Percentiles rank a stretch among this genome's conserved stretches.
Evolutionary conservation across 2,329 filamentous ascomycete genomes (phyloP).

Genomic region (Penicillium capsulatum): DNA sequence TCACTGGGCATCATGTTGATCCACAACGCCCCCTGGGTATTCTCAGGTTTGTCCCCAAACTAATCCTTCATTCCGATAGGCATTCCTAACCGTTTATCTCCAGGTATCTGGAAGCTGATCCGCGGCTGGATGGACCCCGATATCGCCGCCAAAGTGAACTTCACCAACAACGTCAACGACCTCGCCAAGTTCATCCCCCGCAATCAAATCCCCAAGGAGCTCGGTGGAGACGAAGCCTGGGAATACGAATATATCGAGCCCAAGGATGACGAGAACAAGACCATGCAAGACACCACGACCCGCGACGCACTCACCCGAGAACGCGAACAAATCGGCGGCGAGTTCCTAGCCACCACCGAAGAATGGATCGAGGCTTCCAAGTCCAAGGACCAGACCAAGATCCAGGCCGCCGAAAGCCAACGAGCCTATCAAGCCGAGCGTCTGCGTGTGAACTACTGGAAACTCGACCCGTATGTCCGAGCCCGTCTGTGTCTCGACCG

Average conservation of each 20-base stretch:
- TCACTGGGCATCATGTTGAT: constrained; percentile 80
- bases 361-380: constrained; percentile 63
- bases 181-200: constrained; percentile 68
- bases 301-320: constrained; percentile 59
- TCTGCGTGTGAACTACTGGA: constrained; percentile 77
- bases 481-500: constrained; percentile 78
- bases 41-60: constrained; percentile 61
- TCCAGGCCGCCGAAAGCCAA: constrained; percentile 50
- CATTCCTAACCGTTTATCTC: not conserved
- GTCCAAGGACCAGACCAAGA: constrained; percentile 41
- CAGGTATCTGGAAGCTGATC: constrained; percentile 89
- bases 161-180: constrained; percentile 74
- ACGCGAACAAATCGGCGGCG: constrained; percentile 61
- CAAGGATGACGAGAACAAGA: constrained; percentile 65
- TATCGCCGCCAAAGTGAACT: constrained; percentile 87
- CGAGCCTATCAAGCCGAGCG: constrained; percentile 60
- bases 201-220: constrained; percentile 67
- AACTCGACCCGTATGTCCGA: constrained; percentile 77
- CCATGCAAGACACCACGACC: constrained; percentile 63
- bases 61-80: constrained; percentile 1
- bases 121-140: constrained; percentile 94
- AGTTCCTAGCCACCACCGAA: constrained; percentile 68
- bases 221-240: constrained; percentile 81
- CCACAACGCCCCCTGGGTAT: constrained; percentile 92
- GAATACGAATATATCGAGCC: constrained; percentile 78